Evolutionary conservation across 371 early-diverging fungal genomes (phyloP), one percentile per base, ranked within the genome.

Genomic region (Mortierella sp.): DNA sequence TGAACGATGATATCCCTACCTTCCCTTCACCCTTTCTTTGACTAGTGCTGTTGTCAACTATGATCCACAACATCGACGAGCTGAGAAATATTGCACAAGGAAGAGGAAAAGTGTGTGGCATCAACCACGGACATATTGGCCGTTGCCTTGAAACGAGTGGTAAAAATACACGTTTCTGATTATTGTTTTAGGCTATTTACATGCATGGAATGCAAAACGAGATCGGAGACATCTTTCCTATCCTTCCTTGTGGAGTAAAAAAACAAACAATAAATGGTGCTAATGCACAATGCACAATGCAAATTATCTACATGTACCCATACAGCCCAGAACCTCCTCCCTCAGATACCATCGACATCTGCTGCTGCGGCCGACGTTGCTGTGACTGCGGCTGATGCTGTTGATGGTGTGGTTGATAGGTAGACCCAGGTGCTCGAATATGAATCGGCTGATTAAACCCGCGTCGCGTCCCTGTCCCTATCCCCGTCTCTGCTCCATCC

Each of bases 301-400:
- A 45, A 42, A 9, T 21, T 52, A 70, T 50, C 71, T 82, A 82
- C 78, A 82, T 68, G 58, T 78, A 82, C 65, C 78, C 82, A 65
- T 81, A 81, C 24, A 71, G 75, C 19, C 63, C 78, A 54, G 55
- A 31, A 13, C 38, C 44, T 4, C 70, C 47, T 34, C 14, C 38
- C 13, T n/a, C 74, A 0, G 78, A 58, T 31, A 26, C 65, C 47
- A 24, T 50, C n/a, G 8, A 10, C 21, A 10, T 6, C 44, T 44
- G 55, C 34, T 52, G 74, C 13, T 42, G 73, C 42, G 42, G 42
- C 42, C 1, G 42, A 38, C 50, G 50, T 50, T 16, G 50, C n/a
- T 21, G 55, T 38, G 42, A 38, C n/a, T n/a, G 55, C n/a, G n/a
- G n/a, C 24, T 55, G 21, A 8, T 55, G 55, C 24, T n/a, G 55